phyloP scores from a whole-genome alignment of 345 rosid species.

The Ceriops tagal region DNA sequence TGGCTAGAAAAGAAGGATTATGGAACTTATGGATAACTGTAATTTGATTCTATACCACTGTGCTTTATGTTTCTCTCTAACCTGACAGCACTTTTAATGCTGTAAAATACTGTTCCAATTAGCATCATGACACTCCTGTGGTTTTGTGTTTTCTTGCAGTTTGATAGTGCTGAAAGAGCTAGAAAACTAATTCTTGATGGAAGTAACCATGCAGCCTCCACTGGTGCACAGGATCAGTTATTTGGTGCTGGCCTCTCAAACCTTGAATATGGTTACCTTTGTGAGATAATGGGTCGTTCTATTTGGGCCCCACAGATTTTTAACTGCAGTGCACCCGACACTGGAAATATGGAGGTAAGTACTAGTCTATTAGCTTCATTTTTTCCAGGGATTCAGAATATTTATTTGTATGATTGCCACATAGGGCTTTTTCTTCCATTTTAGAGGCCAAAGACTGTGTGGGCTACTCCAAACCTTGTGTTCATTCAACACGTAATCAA shows the following conservation, averaged over 20 bases:
- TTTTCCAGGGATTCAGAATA: neutral
- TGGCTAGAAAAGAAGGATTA: constrained; percentile 85
- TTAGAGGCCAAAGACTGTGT: no score
- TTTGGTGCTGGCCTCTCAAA: constrained; percentile 94
- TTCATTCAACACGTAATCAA: constrained; percentile 13
- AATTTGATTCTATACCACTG: constrained; percentile 7
- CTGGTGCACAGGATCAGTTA: constrained; percentile 37
- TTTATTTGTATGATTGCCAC: neutral
- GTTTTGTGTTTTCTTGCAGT: constrained; percentile 44
- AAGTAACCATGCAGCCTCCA: constrained; percentile 26
- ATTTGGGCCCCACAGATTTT: constrained; percentile 96
- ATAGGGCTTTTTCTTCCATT: neutral
- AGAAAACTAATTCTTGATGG: constrained; percentile 53
- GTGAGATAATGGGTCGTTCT: constrained; percentile 98
- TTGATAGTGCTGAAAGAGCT: constrained; percentile 85
- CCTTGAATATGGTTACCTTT: constrained; percentile 91
- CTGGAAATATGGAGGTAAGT: constrained; percentile 99
- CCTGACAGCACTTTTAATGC: neutral
- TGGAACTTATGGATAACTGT: constrained; percentile 96
- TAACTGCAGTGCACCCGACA: constrained; percentile 97
- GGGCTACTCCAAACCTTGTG: neutral
- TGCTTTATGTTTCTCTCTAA: neutral
- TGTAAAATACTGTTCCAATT: neutral
- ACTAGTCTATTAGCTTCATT: neutral
- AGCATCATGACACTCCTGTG: constrained; percentile 8